phyloP scores from a whole-genome alignment of 805 yeast genomes.

The Candida pseudofarinosa region DNA sequence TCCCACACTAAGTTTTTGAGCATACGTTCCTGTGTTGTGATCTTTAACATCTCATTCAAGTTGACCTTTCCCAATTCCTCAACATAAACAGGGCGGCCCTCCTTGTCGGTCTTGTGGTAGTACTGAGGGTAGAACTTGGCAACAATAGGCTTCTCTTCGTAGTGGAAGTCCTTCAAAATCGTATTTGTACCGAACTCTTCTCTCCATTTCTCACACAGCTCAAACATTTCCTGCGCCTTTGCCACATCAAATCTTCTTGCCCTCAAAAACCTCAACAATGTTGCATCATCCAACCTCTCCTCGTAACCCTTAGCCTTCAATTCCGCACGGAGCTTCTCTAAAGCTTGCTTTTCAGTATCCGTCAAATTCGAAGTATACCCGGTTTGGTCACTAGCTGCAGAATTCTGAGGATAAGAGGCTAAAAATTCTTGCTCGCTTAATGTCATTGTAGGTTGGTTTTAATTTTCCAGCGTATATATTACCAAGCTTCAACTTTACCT shows the following conservation, averaged over 20 bases:
- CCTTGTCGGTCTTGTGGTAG: conserved; percentile 94
- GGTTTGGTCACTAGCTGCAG: conserved; percentile 56
- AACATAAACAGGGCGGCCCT: conserved; percentile 92
- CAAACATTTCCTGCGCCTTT: conserved; percentile 78
- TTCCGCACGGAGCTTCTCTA: conserved; percentile 54
- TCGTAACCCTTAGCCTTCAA: conserved; percentile 63
- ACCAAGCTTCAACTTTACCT: background rate
- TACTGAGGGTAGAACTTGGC: conserved; percentile 93
- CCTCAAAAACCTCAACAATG: conserved; percentile 78
- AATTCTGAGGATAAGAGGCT: conserved; percentile 67
- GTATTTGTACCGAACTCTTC: conserved; percentile 81
- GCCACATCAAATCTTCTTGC: conserved; percentile 91
- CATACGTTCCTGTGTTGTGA: conserved; percentile 95
- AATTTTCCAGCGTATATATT: background rate
- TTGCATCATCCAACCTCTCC: conserved; percentile 83
- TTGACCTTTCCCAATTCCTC: conserved; percentile 93
- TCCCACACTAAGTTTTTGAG: conserved; percentile 95
- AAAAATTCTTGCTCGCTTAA: conserved; percentile 35
- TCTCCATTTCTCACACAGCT: conserved; percentile 90
- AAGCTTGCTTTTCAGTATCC: conserved; percentile 56
- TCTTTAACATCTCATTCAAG: conserved; percentile 83
- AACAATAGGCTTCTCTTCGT: conserved; percentile 87
- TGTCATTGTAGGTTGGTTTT: conserved; percentile 8
- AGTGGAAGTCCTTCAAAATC: conserved; percentile 80
- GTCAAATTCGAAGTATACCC: conserved; percentile 84